phyloP scores from a whole-genome alignment of 23 red algal genomes.

The Pyropia yezoensis region DNA sequence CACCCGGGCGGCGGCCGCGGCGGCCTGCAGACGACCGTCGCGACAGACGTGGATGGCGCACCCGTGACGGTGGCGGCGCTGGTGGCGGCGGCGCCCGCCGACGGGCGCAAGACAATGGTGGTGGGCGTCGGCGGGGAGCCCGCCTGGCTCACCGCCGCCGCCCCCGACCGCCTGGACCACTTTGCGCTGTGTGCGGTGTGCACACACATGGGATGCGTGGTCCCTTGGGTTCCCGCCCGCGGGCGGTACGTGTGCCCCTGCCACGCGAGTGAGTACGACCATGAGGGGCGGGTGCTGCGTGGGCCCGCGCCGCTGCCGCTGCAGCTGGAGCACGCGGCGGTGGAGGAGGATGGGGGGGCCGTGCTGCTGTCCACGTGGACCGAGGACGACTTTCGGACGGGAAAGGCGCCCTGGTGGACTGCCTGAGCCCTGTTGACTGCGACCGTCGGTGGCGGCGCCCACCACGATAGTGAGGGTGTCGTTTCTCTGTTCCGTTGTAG shows the following conservation, averaged over 20 bases:
- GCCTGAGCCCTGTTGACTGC: too few relatives aligned
- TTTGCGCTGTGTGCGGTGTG: constrained; percentile 40
- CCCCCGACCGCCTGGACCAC: constrained; percentile 12
- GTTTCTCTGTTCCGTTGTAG: too few relatives aligned
- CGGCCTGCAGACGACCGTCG: not conserved
- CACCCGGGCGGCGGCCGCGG: not conserved
- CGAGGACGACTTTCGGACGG: constrained; percentile 51
- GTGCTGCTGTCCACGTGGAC: constrained; percentile 31
- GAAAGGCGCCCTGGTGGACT: constrained; percentile 27
- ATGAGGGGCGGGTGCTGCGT: constrained; percentile 37
- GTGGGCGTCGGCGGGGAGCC: constrained; percentile 43
- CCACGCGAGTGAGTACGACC: constrained; percentile 50
- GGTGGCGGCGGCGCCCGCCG: constrained; percentile 3
- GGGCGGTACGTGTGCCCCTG: constrained; percentile 50
- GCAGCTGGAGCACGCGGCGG: constrained; percentile 26
- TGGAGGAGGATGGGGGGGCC: constrained; percentile 3
- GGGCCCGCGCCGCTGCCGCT: constrained; percentile 50
- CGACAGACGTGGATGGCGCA: constrained; percentile 10
- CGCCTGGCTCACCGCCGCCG: constrained; percentile 12
- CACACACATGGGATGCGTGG: constrained; percentile 48
- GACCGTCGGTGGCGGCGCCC: too few relatives aligned
- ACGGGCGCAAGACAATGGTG: constrained; percentile 19
- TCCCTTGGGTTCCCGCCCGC: constrained; percentile 29
- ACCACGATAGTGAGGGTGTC: too few relatives aligned
- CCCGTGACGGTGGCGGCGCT: constrained; percentile 12